Evolutionary conservation across 305 asterid species (phyloP), one percentile per base, ranked within the genome.

Genomic region (Caryopteris hybrid): DNA sequence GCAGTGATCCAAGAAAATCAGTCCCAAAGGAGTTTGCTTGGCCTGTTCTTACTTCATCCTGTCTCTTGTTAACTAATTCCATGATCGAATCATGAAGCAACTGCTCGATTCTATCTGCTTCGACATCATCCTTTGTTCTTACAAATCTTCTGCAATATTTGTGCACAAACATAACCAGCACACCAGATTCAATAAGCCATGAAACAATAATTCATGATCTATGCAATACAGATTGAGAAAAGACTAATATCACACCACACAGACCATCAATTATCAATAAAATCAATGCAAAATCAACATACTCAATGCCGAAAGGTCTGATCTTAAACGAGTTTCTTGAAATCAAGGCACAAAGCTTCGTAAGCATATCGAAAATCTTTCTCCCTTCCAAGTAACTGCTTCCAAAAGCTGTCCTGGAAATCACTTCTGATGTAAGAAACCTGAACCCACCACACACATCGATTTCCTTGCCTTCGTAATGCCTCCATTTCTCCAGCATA

Each of bases 331-430:
- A 72, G 68, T 88, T 86, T 74, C 64, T 71, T 2, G 90, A 76
- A 36, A 79, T 50, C 60, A 3, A 86, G 46, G 11, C 6, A 8
- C 5, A 52, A 22, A 90, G 69, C 66, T 84, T 84, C 66, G 67
- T 81, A 74, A 90, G 42, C 87, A 74, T 83, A 18, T 88, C 90
- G 70, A 90, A 90, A 29, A 90, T 83, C 20, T 59, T 78, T 66
- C 85, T 74, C 73, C 97, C 97, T 77, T 90, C 94, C 58, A 68
- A 34, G 46, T 81, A 90, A 73, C 84, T 86, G 63, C 91, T 91
- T 4, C 96, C 96, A 61, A 88, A 91, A 16, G 95, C 95, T 22
- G 96, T 88, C 65, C 81, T 82, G 1, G 97, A 88, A 70, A 90
- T 83, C 2, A 83, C 76, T 61, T 91, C 95, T 33, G 89, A 79